Evolutionary conservation across 2,329 filamentous ascomycete genomes (phyloP).

Genomic region (Neocatenulostroma microsporum): DNA sequence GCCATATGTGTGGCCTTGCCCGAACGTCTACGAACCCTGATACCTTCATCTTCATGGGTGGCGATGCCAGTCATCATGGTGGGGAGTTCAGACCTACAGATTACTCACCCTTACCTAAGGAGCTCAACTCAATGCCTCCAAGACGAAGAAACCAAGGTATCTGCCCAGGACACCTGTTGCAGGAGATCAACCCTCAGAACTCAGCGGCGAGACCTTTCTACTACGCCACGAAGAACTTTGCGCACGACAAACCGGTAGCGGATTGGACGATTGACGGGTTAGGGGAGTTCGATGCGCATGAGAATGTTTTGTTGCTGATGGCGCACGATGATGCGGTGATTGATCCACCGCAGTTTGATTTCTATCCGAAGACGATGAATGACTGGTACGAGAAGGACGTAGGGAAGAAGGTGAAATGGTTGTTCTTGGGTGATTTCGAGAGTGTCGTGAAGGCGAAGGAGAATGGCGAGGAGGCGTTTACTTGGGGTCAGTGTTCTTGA

Average conservation of each 20-base stretch:
- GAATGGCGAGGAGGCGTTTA: conserved; percentile 12
- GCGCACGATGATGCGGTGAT: conserved; percentile 27
- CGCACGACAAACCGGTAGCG: conserved; percentile 29
- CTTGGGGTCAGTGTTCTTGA: conserved; percentile 12
- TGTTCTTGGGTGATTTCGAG: conserved; percentile 46
- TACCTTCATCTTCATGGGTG: conserved; percentile 46
- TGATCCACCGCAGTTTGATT: conserved; percentile 24
- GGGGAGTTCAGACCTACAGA: conserved; percentile 35
- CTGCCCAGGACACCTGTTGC: conserved; percentile 38
- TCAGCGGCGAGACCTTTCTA: conserved; percentile 31
- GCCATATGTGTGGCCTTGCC: conserved; percentile 45
- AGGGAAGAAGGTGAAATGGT: conserved; percentile 25
- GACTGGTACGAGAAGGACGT: conserved; percentile 25
- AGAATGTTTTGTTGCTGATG: conserved; percentile 25
- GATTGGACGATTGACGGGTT: conserved; percentile 27
- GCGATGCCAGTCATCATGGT: conserved; percentile 36
- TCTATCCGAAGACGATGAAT: conserved; percentile 35
- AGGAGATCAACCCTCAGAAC: conserved; percentile 32
- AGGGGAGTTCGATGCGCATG: conserved; percentile 28
- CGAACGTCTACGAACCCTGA: conserved; percentile 30
- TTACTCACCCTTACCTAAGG: conserved; percentile 34
- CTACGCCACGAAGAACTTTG: conserved; percentile 26
- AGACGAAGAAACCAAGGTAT: conserved; percentile 15
- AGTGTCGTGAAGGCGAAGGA: conserved; percentile 31
- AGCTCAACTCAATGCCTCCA: conserved; percentile 20